Conservation (phyloP, 1,284 basidiomycete species). For the Tilletiaria anomala region DNA sequence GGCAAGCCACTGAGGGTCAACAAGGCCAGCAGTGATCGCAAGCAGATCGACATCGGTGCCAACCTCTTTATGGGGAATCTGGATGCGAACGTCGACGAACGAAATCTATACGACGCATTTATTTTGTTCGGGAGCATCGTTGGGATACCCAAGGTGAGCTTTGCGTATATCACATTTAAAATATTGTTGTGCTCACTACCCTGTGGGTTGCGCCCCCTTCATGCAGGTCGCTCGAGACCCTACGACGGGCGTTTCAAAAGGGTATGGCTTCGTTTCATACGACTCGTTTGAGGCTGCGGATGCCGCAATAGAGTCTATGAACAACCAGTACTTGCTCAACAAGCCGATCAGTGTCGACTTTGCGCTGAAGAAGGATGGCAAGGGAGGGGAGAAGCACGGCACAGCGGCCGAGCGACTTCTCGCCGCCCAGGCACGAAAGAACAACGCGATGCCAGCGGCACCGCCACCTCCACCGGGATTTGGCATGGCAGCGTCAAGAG, state of each 20-base stretch:
- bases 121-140: conserved; percentile 83
- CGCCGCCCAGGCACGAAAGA: conserved; percentile 85
- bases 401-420: conserved; percentile 86
- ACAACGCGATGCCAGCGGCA: no score
- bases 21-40: conserved; percentile 87
- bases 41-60: conserved; percentile 92
- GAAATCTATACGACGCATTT: conserved; percentile 84
- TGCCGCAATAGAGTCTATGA: conserved; percentile 90
- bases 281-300: conserved; percentile 95
- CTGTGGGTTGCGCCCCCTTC: neutral
- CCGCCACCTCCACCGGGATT: no score
- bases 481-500: no score
- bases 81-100: conserved; percentile 85
- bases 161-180: neutral
- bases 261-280: conserved; percentile 90
- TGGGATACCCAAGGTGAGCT: conserved; percentile 75
- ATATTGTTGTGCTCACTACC: no score
- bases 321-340: conserved; percentile 93
- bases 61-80: conserved; percentile 92
- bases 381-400: conserved; percentile 89
- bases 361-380: conserved; percentile 97
- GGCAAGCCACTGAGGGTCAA: conserved; percentile 96
- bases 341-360: conserved; percentile 92
- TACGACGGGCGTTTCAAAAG: conserved; percentile 89
- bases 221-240: conserved; percentile 49